A percentile compares a stretch with the other conserved stretches of the same genome.
phyloP scores from a whole-genome alignment of 176 grass and related monocot genomes.

The Metroxylon sagu region DNA sequence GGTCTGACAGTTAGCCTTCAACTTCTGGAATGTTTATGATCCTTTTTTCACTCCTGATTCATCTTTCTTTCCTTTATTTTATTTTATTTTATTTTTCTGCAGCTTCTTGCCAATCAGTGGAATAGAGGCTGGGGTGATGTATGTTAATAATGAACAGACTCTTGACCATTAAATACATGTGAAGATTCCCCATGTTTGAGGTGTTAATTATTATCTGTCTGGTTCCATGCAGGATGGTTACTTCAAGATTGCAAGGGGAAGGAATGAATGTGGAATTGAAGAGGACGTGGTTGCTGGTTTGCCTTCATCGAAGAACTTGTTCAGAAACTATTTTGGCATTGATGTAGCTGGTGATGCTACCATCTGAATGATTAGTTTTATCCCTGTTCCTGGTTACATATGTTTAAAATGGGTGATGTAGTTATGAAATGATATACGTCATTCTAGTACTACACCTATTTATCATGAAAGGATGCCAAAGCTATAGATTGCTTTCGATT shows the following conservation, averaged over 20 bases:
- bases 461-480: too few species aligned
- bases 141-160: slow-evolving; percentile 31
- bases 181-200: too few species aligned
- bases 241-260: slow-evolving; percentile 81
- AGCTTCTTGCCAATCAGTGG: slow-evolving; percentile 97
- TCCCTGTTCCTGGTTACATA: background rate
- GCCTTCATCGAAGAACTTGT: slow-evolving; percentile 57
- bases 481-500: too few species aligned
- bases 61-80: background rate
- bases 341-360: slow-evolving; percentile 13
- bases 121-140: slow-evolving; percentile 95
- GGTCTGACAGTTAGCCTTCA: slow-evolving; percentile 31
- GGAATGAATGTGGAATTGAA: slow-evolving; percentile 79
- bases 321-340: slow-evolving; percentile 8
- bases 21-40: background rate
- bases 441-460: too few species aligned
- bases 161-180: background rate
- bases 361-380: slow-evolving; percentile 12
- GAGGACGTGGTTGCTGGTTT: slow-evolving; percentile 64
- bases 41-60: background rate
- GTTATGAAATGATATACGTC: too few species aligned
- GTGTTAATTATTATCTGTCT: background rate
- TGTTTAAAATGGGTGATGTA: too few species aligned
- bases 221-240: slow-evolving; percentile 58
- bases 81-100: slow-evolving; percentile 17